These are phyloP conservation scores for Cladophialophora carrionii DNA, from an alignment of 2,329 filamentous ascomycete species.

Conservation along the genomic window DNA sequence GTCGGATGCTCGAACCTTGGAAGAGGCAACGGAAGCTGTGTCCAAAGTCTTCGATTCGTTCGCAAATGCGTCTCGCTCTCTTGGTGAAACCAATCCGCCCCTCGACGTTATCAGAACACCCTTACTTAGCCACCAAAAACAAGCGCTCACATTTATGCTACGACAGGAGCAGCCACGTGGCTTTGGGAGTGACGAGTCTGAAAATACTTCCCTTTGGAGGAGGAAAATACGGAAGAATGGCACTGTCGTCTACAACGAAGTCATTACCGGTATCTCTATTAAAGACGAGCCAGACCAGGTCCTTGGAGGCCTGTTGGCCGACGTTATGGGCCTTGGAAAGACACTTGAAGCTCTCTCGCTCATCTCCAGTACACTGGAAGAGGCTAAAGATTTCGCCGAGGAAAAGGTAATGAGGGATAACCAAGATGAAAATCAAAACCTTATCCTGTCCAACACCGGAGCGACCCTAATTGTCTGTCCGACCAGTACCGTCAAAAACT, in stretches of 20 bases:
- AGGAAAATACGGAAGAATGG: slow-evolving; percentile 60
- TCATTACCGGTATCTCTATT: slow-evolving; percentile 76
- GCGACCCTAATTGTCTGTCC: slow-evolving; percentile 87
- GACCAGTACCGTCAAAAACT: slow-evolving; percentile 88
- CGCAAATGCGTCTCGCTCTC: slow-evolving; percentile 67
- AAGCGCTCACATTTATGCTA: slow-evolving; percentile 84
- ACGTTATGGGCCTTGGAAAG: slow-evolving; percentile 90
- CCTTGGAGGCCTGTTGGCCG: slow-evolving; percentile 73
- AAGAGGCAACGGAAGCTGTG: slow-evolving; percentile 84
- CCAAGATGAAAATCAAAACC: slow-evolving; percentile 37
- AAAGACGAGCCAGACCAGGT: slow-evolving; percentile 66
- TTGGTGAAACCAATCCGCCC: slow-evolving; percentile 71
- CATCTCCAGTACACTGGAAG: slow-evolving; percentile 65
- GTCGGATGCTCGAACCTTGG: slow-evolving; percentile 66
- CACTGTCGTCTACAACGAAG: slow-evolving; percentile 71
- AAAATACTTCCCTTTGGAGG: slow-evolving; percentile 78
- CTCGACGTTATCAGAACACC: slow-evolving; percentile 64
- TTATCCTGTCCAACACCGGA: slow-evolving; percentile 68
- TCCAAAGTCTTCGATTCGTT: slow-evolving; percentile 86
- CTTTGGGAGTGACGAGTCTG: slow-evolving; percentile 62
- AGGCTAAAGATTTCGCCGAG: slow-evolving; percentile 65
- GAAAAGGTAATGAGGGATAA: slow-evolving; percentile 43
- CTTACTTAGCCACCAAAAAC: slow-evolving; percentile 83
- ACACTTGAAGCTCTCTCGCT: slow-evolving; percentile 84
- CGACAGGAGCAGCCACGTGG: slow-evolving; percentile 70